Evolutionary conservation across 225 moss, liverwort and hornwort genomes (phyloP).

Genomic region (Marchantia paleacea): DNA sequence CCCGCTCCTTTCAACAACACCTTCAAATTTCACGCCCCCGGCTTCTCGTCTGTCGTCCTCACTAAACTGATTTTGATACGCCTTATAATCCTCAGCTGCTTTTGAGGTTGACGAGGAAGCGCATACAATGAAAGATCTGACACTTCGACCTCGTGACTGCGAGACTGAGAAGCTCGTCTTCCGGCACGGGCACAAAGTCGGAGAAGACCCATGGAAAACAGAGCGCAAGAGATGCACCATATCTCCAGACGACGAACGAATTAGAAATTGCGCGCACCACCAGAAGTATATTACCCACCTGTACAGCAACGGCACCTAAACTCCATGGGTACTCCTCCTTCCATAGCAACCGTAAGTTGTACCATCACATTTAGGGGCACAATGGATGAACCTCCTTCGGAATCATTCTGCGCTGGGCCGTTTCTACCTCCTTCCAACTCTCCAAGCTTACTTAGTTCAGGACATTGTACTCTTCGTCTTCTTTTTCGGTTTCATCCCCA

Average conservation of each 20-base stretch:
- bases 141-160: background rate
- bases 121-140: background rate
- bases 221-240: slow-evolving; percentile 21
- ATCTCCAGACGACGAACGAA: background rate
- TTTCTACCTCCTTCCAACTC: too few species aligned
- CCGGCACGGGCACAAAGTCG: background rate
- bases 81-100: background rate
- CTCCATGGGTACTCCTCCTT: background rate
- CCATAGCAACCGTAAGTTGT: too few species aligned
- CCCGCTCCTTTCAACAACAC: slow-evolving; percentile 56
- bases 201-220: slow-evolving; percentile 13
- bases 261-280: background rate
- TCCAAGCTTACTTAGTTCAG: too few species aligned
- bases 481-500: too few species aligned
- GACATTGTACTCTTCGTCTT: too few species aligned
- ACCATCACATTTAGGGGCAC: too few species aligned
- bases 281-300: too few species aligned
- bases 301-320: background rate
- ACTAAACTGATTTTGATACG: slow-evolving; percentile 1
- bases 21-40: slow-evolving; percentile 54
- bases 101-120: background rate
- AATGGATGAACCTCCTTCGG: too few species aligned
- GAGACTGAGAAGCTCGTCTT: background rate
- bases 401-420: too few species aligned
- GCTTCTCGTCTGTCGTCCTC: slow-evolving; percentile 34